Base-by-base conservation (phyloP, 495 filamentous ascomycete genomes). In the Amphirosellinia nigrospora region DNA sequence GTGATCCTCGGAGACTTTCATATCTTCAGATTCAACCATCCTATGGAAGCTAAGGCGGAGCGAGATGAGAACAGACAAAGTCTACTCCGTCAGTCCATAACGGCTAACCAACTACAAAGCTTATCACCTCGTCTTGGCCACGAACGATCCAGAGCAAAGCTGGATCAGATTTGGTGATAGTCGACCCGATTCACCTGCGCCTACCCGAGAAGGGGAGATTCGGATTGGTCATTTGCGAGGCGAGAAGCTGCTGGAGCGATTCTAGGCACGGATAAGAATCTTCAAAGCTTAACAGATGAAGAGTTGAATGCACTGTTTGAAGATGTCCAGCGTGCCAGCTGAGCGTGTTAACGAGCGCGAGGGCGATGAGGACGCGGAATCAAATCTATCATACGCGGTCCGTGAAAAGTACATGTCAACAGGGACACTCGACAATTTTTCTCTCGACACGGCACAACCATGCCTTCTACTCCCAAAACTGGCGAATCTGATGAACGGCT, bases 11-110 rank as follows among this genome's bases (percentile, higher is more conserved):
- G 96, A 19, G 96, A 99, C 79, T 99, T 99, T 75, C 96, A 99
- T 77, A 99, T 99, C 66, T 99, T 98, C 80, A 87, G 96, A 68
- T 99, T 99, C 83, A 99, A 99, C 73, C 93, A 99, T 77, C 96
- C 96, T 1, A 90, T 97, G 83, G 96, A 99, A 81, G 96, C 96
- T 43, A 89, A 93, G 16, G 94, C 94, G 8, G 96, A 99, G 79
- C 84, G 96, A 64, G 94, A 94, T 16, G 94, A 97, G 73, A 77
- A 78, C 26, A 72, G 77, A 30, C 89, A 94, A 73, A 97, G 93
- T 74, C 82, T 95, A 10, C 82, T 99, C 64, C 89, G 95, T 61
- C 95, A 99, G 74, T 94, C 94, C 13, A 86, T 97, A 45, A 94
- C 93, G 6, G 90, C 90, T 52, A 94, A 86, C 77, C 93, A 95